Conservation (phyloP, 768 basidiomycete genomes). For the Podaxis sp. region DNA sequence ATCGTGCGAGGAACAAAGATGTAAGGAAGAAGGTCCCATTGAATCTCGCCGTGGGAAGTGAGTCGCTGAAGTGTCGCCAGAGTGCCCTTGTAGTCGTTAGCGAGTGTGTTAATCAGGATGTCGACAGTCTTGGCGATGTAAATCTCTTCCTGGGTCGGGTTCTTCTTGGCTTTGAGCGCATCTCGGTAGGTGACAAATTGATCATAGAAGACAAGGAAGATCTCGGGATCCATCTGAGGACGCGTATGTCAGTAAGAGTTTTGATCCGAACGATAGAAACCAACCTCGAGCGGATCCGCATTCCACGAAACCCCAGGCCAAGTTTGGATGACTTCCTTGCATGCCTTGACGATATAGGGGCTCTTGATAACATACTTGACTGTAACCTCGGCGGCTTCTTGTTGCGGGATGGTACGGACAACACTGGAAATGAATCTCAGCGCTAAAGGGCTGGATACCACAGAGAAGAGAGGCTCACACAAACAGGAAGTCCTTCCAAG, state of each 20-base stretch:
- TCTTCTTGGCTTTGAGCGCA: constrained; percentile 35
- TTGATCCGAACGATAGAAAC: not conserved
- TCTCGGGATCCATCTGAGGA: constrained; percentile 52
- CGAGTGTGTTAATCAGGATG: constrained; percentile 50
- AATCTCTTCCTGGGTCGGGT: constrained; percentile 38
- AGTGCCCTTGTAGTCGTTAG: constrained; percentile 49
- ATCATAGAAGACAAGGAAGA: constrained; percentile 53
- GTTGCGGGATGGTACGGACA: constrained; percentile 48
- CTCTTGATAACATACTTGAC: constrained; percentile 61
- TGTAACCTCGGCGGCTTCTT: constrained; percentile 39
- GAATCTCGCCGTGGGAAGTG: constrained; percentile 55
- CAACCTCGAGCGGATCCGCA: constrained; percentile 53
- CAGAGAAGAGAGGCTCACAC: constrained; percentile 33
- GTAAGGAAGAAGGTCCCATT: constrained; percentile 53
- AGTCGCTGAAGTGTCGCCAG: constrained; percentile 47
- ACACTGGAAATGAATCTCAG: constrained; percentile 31
- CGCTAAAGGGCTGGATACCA: not conserved
- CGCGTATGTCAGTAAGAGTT: not conserved
- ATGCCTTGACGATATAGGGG: constrained; percentile 53
- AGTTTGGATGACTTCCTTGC: constrained; percentile 55
- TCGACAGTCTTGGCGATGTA: constrained; percentile 45
- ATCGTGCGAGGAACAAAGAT: constrained; percentile 55
- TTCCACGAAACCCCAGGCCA: constrained; percentile 67
- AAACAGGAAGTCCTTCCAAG: constrained; percentile 58
- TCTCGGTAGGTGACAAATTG: constrained; percentile 45